Evolutionary conservation across 441 rosid species (phyloP).

Genomic region (Gossypium laxum): DNA sequence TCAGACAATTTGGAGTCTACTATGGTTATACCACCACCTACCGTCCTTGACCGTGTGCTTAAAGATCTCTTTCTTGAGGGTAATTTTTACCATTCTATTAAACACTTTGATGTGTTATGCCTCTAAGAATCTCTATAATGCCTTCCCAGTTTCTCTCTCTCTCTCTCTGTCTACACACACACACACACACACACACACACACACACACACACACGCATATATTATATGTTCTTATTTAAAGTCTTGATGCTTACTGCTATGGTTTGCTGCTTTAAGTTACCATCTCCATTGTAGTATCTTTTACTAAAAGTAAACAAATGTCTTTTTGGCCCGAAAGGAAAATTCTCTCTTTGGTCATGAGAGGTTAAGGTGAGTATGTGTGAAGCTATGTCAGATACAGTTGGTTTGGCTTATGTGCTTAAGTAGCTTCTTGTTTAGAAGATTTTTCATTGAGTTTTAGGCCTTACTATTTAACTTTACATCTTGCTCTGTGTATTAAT

Average conservation of each 20-base stretch:
- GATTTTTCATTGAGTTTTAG: not conserved
- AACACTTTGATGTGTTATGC: not conserved
- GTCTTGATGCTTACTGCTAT: not conserved
- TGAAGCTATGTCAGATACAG: no score
- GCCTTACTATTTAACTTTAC: not conserved
- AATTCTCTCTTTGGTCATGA: not conserved
- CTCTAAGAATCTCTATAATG: not conserved
- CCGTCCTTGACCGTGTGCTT: slow-evolving; percentile 81
- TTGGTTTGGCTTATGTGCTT: not conserved
- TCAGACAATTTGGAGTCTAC: slow-evolving; percentile 61
- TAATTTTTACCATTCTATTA: slow-evolving; percentile 16
- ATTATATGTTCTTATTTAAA: not conserved
- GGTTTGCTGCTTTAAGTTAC: not conserved
- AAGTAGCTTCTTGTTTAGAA: not conserved
- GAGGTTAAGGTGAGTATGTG: not conserved
- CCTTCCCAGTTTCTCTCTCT: not conserved
- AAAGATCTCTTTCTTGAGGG: slow-evolving; percentile 90
- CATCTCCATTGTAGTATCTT: not conserved
- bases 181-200: fast-evolving
- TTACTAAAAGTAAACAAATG: not conserved
- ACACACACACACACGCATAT: not conserved
- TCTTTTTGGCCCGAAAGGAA: not conserved
- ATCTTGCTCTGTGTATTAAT: not conserved
- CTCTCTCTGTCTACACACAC: no score
- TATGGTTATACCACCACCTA: slow-evolving; percentile 72